Evolutionary conservation across 1,284 basidiomycete species (phyloP).

Genomic region (Rhizoctonia solani): DNA sequence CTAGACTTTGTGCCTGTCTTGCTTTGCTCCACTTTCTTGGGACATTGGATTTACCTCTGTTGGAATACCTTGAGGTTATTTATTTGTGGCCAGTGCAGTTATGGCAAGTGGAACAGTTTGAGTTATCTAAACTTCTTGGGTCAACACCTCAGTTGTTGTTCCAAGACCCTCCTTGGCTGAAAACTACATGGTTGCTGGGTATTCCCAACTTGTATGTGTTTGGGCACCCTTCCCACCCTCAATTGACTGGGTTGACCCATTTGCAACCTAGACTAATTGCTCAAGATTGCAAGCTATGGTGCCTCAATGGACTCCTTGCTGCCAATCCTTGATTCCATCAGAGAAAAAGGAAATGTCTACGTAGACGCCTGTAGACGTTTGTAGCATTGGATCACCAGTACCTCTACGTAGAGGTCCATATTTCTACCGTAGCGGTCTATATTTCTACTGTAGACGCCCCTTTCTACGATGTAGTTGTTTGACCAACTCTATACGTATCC

Average conservation of each 20-base stretch:
- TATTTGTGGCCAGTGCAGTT: not conserved
- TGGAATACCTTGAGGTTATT: not conserved
- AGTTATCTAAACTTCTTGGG: not conserved
- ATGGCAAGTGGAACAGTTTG: not conserved
- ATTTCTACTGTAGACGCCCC: too few species aligned
- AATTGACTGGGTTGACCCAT: not conserved
- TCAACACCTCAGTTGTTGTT: not conserved
- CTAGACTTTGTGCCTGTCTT: not conserved
- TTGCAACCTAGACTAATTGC: not conserved
- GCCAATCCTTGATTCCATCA: too few species aligned
- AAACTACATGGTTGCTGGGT: not conserved
- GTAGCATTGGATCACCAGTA: too few species aligned
- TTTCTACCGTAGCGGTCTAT: too few species aligned
- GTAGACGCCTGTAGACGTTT: too few species aligned
- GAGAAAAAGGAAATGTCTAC: too few species aligned
- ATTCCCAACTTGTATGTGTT: constrained; percentile 7
- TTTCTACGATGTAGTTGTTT: too few species aligned
- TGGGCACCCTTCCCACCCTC: constrained; percentile 9
- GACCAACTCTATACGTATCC: too few species aligned
- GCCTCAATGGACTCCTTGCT: not conserved
- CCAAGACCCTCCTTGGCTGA: not conserved
- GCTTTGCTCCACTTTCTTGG: not conserved
- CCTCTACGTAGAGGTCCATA: too few species aligned
- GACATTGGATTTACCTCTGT: not conserved
- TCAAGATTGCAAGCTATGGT: not conserved